Conservation (phyloP, 495 filamentous ascomycete species). For the Ramalina intermedia region DNA sequence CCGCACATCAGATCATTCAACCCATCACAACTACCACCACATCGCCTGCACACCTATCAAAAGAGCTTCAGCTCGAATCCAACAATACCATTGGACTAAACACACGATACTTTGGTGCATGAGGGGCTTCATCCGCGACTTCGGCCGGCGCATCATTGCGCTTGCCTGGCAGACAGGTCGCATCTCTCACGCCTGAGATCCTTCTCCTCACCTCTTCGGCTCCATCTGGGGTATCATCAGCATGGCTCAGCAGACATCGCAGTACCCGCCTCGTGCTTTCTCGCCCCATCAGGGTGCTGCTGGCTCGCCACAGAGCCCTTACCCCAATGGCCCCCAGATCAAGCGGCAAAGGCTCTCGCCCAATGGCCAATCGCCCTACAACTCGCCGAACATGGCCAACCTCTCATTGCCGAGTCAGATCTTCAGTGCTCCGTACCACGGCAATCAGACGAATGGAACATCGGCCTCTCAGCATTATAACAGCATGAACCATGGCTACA, state of each 20-base stretch:
- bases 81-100: not conserved
- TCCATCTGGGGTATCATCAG: constrained; percentile 12
- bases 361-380: constrained; percentile 40
- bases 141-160: constrained; percentile 2
- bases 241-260: constrained; percentile 54
- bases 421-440: constrained; percentile 16
- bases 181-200: not conserved
- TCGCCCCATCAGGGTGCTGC: constrained; percentile 37
- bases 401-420: constrained; percentile 18
- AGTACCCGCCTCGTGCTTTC: constrained; percentile 32
- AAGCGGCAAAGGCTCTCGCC: constrained; percentile 61
- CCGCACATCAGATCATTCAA: too few species aligned
- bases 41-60: too few species aligned
- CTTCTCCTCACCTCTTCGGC: constrained; percentile 14
- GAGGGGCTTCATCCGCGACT: not conserved
- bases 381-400: constrained; percentile 33
- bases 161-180: not conserved
- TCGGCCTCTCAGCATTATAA: constrained; percentile 11
- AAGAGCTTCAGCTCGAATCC: too few species aligned
- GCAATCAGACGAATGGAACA: constrained; percentile 12
- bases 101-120: not conserved
- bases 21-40: too few species aligned
- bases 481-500: constrained; percentile 16
- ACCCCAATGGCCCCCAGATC: constrained; percentile 37
- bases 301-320: constrained; percentile 33